These are phyloP conservation scores for Alternaria sp. DNA, from an alignment of 2,329 filamentous ascomycete genomes.

Conservation along the genomic window DNA sequence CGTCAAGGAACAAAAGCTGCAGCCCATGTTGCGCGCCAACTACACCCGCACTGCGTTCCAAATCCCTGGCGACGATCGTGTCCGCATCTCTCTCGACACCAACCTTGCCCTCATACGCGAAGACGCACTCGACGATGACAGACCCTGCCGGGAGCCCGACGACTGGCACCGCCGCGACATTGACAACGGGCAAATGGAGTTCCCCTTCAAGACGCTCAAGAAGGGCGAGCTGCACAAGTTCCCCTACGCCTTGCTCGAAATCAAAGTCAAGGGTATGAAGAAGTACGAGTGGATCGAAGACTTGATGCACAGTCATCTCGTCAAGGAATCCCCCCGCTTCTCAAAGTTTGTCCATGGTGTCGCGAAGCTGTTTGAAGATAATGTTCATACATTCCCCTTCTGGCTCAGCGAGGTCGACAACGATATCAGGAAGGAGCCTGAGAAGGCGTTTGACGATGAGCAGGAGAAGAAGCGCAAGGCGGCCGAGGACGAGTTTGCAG, in stretches of 20 bases:
- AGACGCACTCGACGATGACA: conserved; percentile 76
- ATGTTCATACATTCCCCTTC: conserved; percentile 95
- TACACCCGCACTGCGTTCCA: conserved; percentile 96
- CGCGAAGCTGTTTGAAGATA: conserved; percentile 87
- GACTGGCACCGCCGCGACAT: conserved; percentile 94
- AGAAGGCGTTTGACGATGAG: conserved; percentile 88
- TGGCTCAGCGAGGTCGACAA: conserved; percentile 92
- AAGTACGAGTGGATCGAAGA: conserved; percentile 88
- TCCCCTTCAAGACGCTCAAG: conserved; percentile 85
- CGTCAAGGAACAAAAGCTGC: conserved; percentile 76
- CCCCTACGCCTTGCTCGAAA: conserved; percentile 88
- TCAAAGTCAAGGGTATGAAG: conserved; percentile 79
- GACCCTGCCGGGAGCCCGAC: conserved; percentile 87
- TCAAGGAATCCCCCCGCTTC: conserved; percentile 88
- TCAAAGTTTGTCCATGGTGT: conserved; percentile 97
- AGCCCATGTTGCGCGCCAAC: conserved; percentile 88
- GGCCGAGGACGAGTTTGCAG: conserved; percentile 85
- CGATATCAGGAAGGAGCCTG: conserved; percentile 93
- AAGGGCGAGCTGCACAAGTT: conserved; percentile 92
- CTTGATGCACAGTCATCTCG: conserved; percentile 88
- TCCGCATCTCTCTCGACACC: conserved; percentile 92
- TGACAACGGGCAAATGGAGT: conserved; percentile 81
- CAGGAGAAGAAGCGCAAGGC: conserved; percentile 82
- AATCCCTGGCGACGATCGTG: conserved; percentile 87
- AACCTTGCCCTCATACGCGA: conserved; percentile 85